Base-by-base conservation (phyloP, 1,284 basidiomycete genomes). In the Malassezia caprae region DNA sequence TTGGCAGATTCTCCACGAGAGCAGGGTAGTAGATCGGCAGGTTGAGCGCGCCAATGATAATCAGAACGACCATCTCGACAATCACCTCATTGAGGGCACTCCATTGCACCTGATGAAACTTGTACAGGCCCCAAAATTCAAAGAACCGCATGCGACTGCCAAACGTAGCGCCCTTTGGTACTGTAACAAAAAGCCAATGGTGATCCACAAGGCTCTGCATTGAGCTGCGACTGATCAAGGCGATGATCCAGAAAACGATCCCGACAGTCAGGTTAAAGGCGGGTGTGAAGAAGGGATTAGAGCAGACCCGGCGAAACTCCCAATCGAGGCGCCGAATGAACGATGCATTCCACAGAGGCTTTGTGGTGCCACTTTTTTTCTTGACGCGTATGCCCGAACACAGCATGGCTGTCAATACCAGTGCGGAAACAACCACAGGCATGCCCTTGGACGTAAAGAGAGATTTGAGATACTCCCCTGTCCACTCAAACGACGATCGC, bases 1-100 rank as follows among this genome's bases (percentile, higher is more conserved):
- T 13, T 5, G 49, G 49, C 12, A 51, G 17, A 17, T 43, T 34
- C 2, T 51, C 49, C 8, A 27, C 23, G 6, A 51, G 49, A 8
- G 49, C 21, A 4, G 49, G 49, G 21, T 51, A 51, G 49, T 51
- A 51, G 21, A 51, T 51, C 6, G 49, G 49, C 27, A 51, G 15
- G 31, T 51, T 51, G 5, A 51, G 39, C 6, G 49, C 49, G 32
- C 49, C 49, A 17, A 51, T 51, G 19, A 51, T 35, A 17, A 51
- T 40, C 19, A 51, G 30, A 2, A 51, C 31, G 27, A 51, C 17
- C 15, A 51, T 51, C 17, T 51, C 49, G 31, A 51, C 49, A 11
- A 44, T 24, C 12, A 42, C 27, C 4, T 24, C 17, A 10, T 35
- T 19, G 1, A 51, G 28, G 21, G 49, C 49, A 43, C 21, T 17